Conservation (phyloP, 164 flowering plant species). For the Chimonanthus praecox region DNA sequence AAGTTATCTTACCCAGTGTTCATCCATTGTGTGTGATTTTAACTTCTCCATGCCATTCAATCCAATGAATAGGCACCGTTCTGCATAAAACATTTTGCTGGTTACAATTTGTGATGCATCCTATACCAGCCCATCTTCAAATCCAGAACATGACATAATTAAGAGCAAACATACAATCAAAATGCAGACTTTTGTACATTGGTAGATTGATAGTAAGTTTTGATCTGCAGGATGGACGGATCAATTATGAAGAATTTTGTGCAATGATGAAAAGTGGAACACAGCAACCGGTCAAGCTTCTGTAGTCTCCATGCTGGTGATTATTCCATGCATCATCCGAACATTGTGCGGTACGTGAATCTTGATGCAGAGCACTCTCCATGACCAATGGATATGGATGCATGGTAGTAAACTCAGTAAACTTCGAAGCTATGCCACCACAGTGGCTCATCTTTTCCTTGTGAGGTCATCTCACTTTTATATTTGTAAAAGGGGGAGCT, state of each 20-base stretch:
- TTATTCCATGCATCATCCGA: not conserved
- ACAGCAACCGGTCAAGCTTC: slow-evolving; percentile 43
- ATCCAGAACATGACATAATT: not conserved
- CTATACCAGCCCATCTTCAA: not conserved
- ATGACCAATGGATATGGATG: not conserved
- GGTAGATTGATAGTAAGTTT: slow-evolving; percentile 2
- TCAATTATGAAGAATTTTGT: slow-evolving; percentile 72
- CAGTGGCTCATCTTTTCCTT: not conserved
- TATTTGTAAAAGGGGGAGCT: not conserved
- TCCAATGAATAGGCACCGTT: not conserved
- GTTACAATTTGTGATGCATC: not conserved
- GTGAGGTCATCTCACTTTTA: not conserved
- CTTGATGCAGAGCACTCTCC: not conserved
- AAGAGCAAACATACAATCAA: not conserved
- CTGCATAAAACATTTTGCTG: not conserved
- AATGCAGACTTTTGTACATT: not conserved
- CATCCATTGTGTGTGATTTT: not conserved
- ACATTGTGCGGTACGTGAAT: not conserved
- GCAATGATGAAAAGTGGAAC: slow-evolving; percentile 82
- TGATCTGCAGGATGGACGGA: slow-evolving; percentile 66
- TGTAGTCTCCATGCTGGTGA: slow-evolving; percentile 21
- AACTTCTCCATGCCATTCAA: not conserved
- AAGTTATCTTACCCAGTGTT: not conserved
- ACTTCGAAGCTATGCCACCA: not conserved
- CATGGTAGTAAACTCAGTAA: not conserved